A percentile compares a stretch with the other conserved stretches of the same genome.
Conservation (phyloP, 768 basidiomycete species). For the Suillus paluster region DNA sequence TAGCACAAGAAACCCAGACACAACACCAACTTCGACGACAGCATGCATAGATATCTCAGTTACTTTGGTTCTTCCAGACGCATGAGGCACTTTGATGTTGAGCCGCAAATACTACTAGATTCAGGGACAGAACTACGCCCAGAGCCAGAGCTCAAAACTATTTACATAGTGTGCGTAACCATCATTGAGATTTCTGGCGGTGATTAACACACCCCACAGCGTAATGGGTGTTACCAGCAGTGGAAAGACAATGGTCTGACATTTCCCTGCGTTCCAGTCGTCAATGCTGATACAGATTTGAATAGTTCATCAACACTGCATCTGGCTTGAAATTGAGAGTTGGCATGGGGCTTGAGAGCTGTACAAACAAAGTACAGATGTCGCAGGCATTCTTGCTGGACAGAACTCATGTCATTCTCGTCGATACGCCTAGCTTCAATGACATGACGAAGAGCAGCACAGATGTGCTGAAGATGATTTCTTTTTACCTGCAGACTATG, state of each 20-base stretch:
- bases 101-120: neutral
- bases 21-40: neutral
- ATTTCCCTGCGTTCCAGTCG: neutral
- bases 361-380: neutral
- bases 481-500: neutral
- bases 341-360: too few species aligned
- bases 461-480: neutral
- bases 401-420: neutral
- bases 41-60: constrained; percentile 1
- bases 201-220: constrained; percentile 10
- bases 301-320: too few species aligned
- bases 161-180: constrained; percentile 16
- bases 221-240: constrained; percentile 24
- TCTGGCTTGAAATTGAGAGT: constrained; percentile 14
- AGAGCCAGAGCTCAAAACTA: constrained; percentile 8
- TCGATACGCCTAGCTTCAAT: constrained; percentile 59
- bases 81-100: neutral
- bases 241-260: constrained; percentile 21
- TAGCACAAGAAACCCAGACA: neutral
- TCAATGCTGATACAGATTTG: neutral
- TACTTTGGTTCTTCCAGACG: neutral
- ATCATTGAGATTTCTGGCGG: neutral
- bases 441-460: constrained; percentile 52
- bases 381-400: neutral
- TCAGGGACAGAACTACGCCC: neutral